Conservation (phyloP, 768 basidiomycete species). For the Pisolithus albus region DNA sequence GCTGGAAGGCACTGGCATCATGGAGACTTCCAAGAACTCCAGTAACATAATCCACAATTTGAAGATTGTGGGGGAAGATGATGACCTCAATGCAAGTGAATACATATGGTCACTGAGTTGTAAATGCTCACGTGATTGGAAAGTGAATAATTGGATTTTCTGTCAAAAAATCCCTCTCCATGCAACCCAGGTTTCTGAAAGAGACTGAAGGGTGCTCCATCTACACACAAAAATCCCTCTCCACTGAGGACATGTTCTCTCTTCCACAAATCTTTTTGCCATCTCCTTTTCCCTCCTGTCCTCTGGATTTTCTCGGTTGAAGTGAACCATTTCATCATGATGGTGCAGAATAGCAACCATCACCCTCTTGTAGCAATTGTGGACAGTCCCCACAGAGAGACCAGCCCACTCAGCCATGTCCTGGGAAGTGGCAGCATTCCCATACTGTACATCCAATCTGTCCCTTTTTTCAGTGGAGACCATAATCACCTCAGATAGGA, state of each 20-base stretch:
- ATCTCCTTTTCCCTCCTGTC: conserved; percentile 3
- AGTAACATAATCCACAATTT: conserved; percentile 8
- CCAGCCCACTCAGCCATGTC: conserved; percentile 3
- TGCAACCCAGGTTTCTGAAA: conserved; percentile 6
- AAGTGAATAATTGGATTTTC: conserved; percentile 14
- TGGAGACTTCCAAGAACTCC: conserved; percentile 8
- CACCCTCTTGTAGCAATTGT: conserved; percentile 3
- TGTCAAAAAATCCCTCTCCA: conserved; percentile 13
- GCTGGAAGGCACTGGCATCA: conserved; percentile 3
- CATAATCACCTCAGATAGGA: no score
- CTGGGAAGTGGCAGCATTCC: not conserved
- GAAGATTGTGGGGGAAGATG: conserved; percentile 5
- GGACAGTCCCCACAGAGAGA: conserved; percentile 1
- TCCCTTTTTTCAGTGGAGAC: no score
- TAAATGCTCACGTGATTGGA: conserved; percentile 9
- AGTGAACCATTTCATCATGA: not conserved
- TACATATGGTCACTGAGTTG: not conserved
- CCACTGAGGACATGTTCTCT: not conserved
- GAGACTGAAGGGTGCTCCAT: not conserved
- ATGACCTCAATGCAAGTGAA: conserved; percentile 1
- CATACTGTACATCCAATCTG: no score
- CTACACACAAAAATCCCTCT: conserved; percentile 2
- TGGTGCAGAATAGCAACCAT: conserved; percentile 3
- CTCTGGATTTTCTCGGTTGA: not conserved
- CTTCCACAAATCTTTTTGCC: not conserved